These are phyloP conservation scores for Arthroderma sp. DNA, from an alignment of 2,329 filamentous ascomycete genomes.

Conservation along the genomic window DNA sequence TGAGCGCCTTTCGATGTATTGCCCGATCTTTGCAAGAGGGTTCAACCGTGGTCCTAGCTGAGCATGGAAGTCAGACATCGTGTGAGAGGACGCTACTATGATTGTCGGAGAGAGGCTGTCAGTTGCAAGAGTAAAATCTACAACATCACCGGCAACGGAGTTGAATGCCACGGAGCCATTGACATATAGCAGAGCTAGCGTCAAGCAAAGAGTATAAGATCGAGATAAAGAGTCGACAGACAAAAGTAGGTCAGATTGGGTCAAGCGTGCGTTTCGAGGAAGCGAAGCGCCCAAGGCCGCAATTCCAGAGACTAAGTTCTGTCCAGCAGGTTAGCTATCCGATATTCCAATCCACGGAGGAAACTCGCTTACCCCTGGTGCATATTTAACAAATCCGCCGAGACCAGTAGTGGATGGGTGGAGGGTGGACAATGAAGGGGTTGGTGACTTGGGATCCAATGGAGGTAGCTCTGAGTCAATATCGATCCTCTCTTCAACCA, in stretches of 20 bases:
- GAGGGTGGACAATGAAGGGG: slow-evolving; percentile 33
- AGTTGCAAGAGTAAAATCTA: slow-evolving; percentile 60
- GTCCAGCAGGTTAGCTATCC: slow-evolving; percentile 7
- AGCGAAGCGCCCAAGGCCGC: slow-evolving; percentile 64
- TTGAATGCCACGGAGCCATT: slow-evolving; percentile 80
- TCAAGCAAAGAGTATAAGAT: slow-evolving; percentile 65
- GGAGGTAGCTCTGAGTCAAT: slow-evolving; percentile 52
- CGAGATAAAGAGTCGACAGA: slow-evolving; percentile 69
- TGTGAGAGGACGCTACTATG: slow-evolving; percentile 62
- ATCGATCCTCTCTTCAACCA: slow-evolving; percentile 57
- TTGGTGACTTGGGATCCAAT: slow-evolving; percentile 39
- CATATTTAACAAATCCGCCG: slow-evolving; percentile 68
- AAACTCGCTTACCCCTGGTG: slow-evolving; percentile 41
- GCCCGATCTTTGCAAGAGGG: slow-evolving; percentile 52
- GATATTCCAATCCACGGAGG: not conserved
- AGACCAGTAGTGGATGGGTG: slow-evolving; percentile 29
- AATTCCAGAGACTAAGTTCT: slow-evolving; percentile 79
- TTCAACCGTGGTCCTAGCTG: slow-evolving; percentile 47
- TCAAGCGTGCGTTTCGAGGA: slow-evolving; percentile 60
- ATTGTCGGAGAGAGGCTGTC: slow-evolving; percentile 68
- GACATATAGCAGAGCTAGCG: slow-evolving; percentile 68
- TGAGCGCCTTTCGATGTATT: slow-evolving; percentile 57
- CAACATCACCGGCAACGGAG: slow-evolving; percentile 62
- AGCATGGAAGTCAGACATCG: slow-evolving; percentile 54
- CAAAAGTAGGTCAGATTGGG: slow-evolving; percentile 65